Evolutionary conservation across 305 asterid species (phyloP), one percentile per base, ranked within the genome.

Genomic region (Solanum chacoense): DNA sequence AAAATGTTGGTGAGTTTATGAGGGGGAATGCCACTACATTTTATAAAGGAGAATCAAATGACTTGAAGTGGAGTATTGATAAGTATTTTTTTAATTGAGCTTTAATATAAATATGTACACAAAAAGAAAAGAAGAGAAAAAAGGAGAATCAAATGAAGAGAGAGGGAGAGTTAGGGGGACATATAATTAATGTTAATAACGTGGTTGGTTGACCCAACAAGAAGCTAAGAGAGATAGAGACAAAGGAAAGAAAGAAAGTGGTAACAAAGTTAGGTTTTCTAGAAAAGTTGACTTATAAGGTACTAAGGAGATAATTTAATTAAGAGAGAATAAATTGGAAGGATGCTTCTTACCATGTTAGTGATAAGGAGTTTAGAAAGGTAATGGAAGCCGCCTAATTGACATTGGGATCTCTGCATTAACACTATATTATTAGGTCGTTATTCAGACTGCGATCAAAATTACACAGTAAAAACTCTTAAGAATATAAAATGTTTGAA

Each of bases 201-300:
- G 90, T 94, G 95, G 88, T 92, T 91, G 93, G 95, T 94, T 92
- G 97, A 92, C 93, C 92, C 90, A 89, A 89, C 87, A 78, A 29
- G 63, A 59, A n/a, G 35, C 35, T 32, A 34, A 34, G 26, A 71
- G 8, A 22, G 84, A 28, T 20, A 24, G 42, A 24, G 80, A 37
- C 77, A 5, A 83, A 81, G 86, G 85, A 79, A 38, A 18, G 50
- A 35, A 80, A 84, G 77, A 85, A 36, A 67, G 86, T 42, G 65
- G 79, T 50, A 75, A 76, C 88, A 80, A 88, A 87, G 88, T 89
- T 90, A 77, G 93, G 92, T 85, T 88, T 59, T 76, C 83, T 74
- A 81, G 34, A 91, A 55, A 88, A 90, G 94, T 92, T 91, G 94
- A 92, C 95, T 87, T 72, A 22, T 35, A 81, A 88, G 84, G 79